Evolutionary conservation across 805 yeast genomes (phyloP), one percentile per base, ranked within the genome.

Genomic region (Ogataea pignaliae): DNA sequence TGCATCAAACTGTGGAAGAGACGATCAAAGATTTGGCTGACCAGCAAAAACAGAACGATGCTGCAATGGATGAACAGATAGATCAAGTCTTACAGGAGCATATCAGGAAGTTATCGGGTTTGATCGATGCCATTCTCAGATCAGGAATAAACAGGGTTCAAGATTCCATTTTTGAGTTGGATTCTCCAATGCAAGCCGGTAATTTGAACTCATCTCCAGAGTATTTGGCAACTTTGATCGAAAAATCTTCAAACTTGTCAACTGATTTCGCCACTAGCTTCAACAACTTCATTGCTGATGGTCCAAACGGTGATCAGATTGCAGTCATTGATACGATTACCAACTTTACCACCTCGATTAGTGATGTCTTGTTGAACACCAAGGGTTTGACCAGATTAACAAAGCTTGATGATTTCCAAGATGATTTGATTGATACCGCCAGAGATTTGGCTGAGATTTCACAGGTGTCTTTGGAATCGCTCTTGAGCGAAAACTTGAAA

Each of bases 131-230:
- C 10, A 76, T 88, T 39, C 69, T 88, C 47, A 72, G 70, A 17
- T 76, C 85, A 51, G 88, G 86, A 37, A 77, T 85, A 26, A 79
- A 80, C 48, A 72, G 88, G 41, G 73, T 88, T 42, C 95, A 88
- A 64, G 88, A 85, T 51, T 67, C 85, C 0, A 68, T 76, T 34
- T 83, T 77, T 56, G 88, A 83, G 54, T 69, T 87, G 48, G 83
- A 80, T 43, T 83, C 90, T 4, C 87, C 93, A 29, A 78, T 84
- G 78, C 88, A 85, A 63, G 87, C 88, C 3, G 93, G 93, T 43
- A 86, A 85, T 59, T 79, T 81, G 52, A 81, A 81, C 59, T 73
- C 93, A 2, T 77, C 91, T 0, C 86, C 91, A 2, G 81, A 77
- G 51, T 83, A 78, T 54, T 63, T 84, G 17, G 67, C 82, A 31